These are phyloP conservation scores for Podochytrium sp. DNA, from an alignment of 192 early-diverging fungal species.

Conservation along the genomic window DNA sequence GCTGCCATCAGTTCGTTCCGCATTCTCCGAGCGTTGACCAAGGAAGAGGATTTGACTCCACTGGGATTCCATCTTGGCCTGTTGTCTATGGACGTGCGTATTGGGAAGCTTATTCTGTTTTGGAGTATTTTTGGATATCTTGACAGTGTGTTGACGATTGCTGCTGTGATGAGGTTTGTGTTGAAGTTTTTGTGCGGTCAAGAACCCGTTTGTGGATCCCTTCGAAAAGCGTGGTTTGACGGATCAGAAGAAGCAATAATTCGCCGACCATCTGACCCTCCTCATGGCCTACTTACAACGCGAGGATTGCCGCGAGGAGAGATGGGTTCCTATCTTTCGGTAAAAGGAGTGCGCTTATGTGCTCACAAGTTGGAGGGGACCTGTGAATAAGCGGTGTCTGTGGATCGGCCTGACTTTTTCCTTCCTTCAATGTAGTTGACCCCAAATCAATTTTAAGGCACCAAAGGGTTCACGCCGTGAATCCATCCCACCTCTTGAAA, in stretches of 20 bases:
- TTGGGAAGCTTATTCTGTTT: constrained; percentile 47
- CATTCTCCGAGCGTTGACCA: constrained; percentile 31
- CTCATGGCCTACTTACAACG: constrained; percentile 50
- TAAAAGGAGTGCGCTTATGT: too few species aligned
- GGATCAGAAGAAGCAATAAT: constrained; percentile 45
- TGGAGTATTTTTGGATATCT: constrained; percentile 55
- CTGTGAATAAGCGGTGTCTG: too few species aligned
- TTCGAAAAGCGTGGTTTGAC: constrained; percentile 52
- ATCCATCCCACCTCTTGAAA: too few species aligned
- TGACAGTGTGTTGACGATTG: constrained; percentile 55
- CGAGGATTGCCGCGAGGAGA: constrained; percentile 35
- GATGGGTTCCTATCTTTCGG: too few species aligned
- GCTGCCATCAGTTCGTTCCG: constrained; percentile 57
- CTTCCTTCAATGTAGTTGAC: too few species aligned
- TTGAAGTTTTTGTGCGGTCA: too few species aligned
- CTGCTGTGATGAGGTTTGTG: constrained; percentile 48
- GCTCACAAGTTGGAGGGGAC: too few species aligned
- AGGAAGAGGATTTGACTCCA: constrained; percentile 63
- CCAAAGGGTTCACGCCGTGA: too few species aligned
- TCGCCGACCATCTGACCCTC: constrained; percentile 53
- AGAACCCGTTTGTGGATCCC: constrained; percentile 53
- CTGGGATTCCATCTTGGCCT: constrained; percentile 73
- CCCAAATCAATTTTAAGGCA: too few species aligned
- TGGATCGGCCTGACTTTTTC: too few species aligned
- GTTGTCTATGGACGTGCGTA: constrained; percentile 74